These are phyloP conservation scores for Blumeria graminis DNA, from an alignment of 2,329 filamentous ascomycete species.

Conservation along the genomic window DNA sequence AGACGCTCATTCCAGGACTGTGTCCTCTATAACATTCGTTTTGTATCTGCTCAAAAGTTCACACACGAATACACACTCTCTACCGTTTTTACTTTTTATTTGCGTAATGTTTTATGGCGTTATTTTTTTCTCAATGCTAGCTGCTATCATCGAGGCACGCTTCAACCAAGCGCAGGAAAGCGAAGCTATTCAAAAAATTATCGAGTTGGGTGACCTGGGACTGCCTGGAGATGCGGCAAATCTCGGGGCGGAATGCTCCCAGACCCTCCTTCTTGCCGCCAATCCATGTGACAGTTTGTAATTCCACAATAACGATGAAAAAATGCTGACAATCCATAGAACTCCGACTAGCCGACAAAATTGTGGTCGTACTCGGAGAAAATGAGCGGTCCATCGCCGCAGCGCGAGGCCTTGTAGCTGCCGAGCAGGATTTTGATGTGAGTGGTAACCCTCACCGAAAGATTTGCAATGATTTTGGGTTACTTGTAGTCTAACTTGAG, in stretches of 20 bases:
- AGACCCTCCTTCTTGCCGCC: constrained; percentile 36
- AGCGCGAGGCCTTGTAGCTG: constrained; percentile 36
- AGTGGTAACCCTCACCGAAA: neutral
- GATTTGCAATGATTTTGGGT: neutral
- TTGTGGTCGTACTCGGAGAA: constrained; percentile 34
- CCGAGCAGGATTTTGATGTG: constrained; percentile 48
- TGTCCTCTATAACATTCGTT: too few relatives aligned
- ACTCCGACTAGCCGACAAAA: constrained; percentile 38
- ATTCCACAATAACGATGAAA: constrained; percentile 6
- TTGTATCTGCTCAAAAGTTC: too few relatives aligned
- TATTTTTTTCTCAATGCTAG: constrained; percentile 8
- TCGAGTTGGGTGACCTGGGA: constrained; percentile 28
- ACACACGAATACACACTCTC: too few relatives aligned
- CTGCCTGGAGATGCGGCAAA: constrained; percentile 35
- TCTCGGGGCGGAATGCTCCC: constrained; percentile 35
- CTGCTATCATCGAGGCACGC: constrained; percentile 13
- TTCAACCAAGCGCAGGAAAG: constrained; percentile 36
- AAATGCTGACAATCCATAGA: constrained; percentile 11
- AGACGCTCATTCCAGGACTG: too few relatives aligned
- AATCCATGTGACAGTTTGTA: constrained; percentile 33
- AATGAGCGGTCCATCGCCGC: constrained; percentile 34
- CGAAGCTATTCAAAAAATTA: constrained; percentile 27
- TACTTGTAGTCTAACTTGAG: neutral
- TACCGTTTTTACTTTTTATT: too few relatives aligned
- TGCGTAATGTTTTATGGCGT: too few relatives aligned